A percentile compares a stretch with the other conserved stretches of the same genome.
phyloP scores from a whole-genome alignment of 2,329 filamentous ascomycete species.

The Rachicladosporium sp. region DNA sequence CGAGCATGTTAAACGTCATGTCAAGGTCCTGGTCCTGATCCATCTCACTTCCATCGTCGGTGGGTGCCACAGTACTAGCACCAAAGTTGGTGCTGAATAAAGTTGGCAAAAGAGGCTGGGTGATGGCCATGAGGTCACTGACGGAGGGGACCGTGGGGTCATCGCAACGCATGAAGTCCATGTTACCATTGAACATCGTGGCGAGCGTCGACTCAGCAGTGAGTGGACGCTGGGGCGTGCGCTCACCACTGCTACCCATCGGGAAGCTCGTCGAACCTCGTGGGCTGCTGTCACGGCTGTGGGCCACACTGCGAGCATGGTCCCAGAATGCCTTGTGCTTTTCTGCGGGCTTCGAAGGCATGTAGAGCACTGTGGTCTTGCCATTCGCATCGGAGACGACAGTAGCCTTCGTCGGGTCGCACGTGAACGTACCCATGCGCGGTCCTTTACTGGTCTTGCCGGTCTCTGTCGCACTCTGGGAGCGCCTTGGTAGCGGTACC shows the following conservation, averaged over 20 bases:
- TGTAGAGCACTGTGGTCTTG: slow-evolving; percentile 11
- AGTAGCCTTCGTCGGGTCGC: slow-evolving; percentile 15
- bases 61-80: slow-evolving; percentile 2
- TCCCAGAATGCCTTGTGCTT: slow-evolving; percentile 21
- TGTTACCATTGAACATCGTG: slow-evolving; percentile 23
- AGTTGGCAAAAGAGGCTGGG: no score
- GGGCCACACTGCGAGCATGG: slow-evolving; percentile 15
- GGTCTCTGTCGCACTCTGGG: slow-evolving; percentile 7
- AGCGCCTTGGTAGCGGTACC: no score
- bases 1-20: slow-evolving; percentile 4
- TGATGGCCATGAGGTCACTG: no score
- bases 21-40: slow-evolving; percentile 3
- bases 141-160: slow-evolving; percentile 29
- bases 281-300: slow-evolving; percentile 20
- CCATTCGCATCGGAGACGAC: slow-evolving; percentile 10
- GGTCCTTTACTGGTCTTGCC: slow-evolving; percentile 10
- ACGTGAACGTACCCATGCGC: slow-evolving; percentile 15
- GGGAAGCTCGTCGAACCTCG: slow-evolving; percentile 11
- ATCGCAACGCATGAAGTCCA: slow-evolving; percentile 27
- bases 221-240: slow-evolving; percentile 15
- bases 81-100: no score
- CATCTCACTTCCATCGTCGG: slow-evolving; percentile 3
- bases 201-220: slow-evolving; percentile 22
- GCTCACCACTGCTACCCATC: slow-evolving; percentile 1
- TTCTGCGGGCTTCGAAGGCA: slow-evolving; percentile 10